Conservation (phyloP, 176 grass and related monocot species). For the Rhynchospora tenuis region DNA sequence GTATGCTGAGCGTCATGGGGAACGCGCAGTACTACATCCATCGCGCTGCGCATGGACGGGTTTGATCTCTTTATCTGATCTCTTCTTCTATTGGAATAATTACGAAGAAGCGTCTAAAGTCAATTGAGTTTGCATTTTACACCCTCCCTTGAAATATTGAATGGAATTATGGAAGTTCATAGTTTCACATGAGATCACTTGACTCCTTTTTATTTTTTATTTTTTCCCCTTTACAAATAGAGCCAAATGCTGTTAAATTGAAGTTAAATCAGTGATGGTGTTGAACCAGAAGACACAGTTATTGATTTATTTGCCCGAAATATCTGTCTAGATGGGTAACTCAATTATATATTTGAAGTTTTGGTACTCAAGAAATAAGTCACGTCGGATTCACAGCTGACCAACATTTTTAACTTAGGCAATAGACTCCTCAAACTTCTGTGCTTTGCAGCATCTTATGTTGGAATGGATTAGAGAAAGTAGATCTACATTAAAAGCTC, state of each 20-base stretch:
- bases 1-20: conserved; percentile 95
- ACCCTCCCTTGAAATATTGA: background rate
- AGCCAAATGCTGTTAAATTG: background rate
- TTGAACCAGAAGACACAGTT: background rate
- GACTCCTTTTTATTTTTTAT: background rate
- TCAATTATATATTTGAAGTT: background rate
- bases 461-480: background rate
- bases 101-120: background rate
- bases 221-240: background rate
- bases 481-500: background rate
- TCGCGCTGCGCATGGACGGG: conserved; percentile 79
- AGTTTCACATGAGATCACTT: background rate
- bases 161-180: background rate
- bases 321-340: background rate
- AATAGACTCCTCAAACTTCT: background rate
- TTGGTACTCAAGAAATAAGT: background rate
- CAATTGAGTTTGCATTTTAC: background rate
- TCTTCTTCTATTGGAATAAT: background rate
- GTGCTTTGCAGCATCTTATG: background rate
- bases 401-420: background rate
- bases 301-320: background rate
- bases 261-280: background rate
- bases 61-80: conserved; percentile 14
- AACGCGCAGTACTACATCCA: conserved; percentile 99
- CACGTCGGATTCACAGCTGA: background rate